Conservation (phyloP, 1,284 basidiomycete species). For the Puccinia hordei region DNA sequence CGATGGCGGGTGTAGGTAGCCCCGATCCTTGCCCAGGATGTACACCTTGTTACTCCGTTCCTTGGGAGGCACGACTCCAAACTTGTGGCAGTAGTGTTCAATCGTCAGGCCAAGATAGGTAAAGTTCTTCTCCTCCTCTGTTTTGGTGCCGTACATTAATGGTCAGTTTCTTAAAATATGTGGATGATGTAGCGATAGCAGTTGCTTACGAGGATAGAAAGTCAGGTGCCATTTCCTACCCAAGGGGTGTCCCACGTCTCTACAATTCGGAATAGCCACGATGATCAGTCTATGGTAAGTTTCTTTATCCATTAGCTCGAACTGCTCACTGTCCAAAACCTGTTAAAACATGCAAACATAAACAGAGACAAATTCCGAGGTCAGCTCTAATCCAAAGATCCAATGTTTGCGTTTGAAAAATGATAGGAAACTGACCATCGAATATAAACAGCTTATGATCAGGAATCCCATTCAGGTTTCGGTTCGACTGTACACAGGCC, state of each 20-base stretch:
- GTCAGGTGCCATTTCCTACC: constrained; percentile 48
- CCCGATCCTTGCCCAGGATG: constrained; percentile 36
- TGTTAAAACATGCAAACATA: not conserved
- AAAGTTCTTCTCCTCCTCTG: constrained; percentile 35
- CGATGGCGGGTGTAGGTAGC: constrained; percentile 29
- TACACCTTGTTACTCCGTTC: constrained; percentile 42
- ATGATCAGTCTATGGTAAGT: not conserved
- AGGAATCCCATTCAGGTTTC: constrained; percentile 29
- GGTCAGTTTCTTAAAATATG: no score
- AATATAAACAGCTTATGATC: constrained; percentile 46
- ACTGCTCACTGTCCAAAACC: constrained; percentile 46
- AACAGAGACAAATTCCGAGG: no score
- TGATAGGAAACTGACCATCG: constrained; percentile 26
- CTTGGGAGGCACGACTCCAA: constrained; percentile 18
- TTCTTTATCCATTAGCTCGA: not conserved
- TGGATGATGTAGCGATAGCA: no score
- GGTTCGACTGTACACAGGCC: constrained; percentile 12
- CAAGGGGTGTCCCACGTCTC: constrained; percentile 41
- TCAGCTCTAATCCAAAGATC: no score
- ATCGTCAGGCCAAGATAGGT: constrained; percentile 48
- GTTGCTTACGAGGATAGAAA: constrained; percentile 40
- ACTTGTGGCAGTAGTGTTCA: constrained; percentile 42
- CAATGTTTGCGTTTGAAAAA: no score
- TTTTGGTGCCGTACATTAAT: not conserved
- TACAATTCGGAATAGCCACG: not conserved